Conservation (phyloP, 345 rosid genomes). For the Gossypium herbaceum region DNA sequence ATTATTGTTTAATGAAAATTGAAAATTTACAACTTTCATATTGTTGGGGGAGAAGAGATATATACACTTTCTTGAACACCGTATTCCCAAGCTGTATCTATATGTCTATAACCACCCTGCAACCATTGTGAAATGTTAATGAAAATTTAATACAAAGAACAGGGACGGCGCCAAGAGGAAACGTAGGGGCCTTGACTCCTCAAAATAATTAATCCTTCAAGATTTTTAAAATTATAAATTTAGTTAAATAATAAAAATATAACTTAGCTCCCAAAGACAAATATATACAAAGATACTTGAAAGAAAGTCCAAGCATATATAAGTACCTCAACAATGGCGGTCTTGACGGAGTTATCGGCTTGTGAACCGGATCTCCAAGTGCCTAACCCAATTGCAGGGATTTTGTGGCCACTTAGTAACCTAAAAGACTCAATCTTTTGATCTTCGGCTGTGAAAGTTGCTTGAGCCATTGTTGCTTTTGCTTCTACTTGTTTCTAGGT, state of each 20-base stretch:
- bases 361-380: constrained; percentile 44
- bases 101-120: constrained; percentile 52
- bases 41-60: background rate
- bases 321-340: constrained; percentile 47
- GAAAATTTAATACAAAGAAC: too few species aligned
- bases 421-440: constrained; percentile 35
- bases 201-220: too few species aligned
- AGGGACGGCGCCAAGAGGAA: too few species aligned
- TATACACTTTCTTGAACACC: constrained; percentile 44
- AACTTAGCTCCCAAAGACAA: too few species aligned
- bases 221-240: too few species aligned
- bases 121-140: background rate
- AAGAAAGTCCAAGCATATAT: too few species aligned
- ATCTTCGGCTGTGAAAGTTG: constrained; percentile 23
- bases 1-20: too few species aligned
- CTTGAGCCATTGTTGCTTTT: constrained; percentile 37
- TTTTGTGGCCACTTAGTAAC: constrained; percentile 44
- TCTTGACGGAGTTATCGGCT: constrained; percentile 34
- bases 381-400: constrained; percentile 56
- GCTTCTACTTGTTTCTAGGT: background rate
- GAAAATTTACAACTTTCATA: too few species aligned
- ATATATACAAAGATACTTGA: background rate
- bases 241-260: too few species aligned
- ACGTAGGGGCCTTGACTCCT: too few species aligned
- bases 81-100: constrained; percentile 47